Percentiles rank a stretch among this genome's conserved stretches.
Evolutionary conservation across 2,329 filamentous ascomycete species (phyloP).

Genomic region (Nigrospora osmanthi): DNA sequence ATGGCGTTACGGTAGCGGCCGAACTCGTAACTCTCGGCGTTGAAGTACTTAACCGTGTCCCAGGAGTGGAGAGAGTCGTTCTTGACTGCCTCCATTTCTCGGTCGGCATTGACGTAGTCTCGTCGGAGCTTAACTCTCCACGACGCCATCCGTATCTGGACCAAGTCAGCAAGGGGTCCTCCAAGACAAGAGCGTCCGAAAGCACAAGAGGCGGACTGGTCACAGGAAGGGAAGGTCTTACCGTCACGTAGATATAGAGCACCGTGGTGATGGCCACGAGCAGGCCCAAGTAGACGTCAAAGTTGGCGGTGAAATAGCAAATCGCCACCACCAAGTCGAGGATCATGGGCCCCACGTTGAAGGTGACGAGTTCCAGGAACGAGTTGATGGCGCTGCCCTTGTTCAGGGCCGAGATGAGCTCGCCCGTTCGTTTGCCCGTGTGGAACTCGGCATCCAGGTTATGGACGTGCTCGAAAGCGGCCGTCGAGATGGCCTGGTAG

Average conservation of each 20-base stretch:
- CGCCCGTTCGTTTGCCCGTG: conserved; percentile 40
- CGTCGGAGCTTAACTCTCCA: conserved; percentile 1
- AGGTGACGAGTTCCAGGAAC: conserved; percentile 39
- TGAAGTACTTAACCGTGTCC: conserved; percentile 3
- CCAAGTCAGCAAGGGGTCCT: no score
- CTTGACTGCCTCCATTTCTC: conserved; percentile 1
- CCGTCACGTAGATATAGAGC: conserved; percentile 41
- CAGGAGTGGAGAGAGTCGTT: conserved; percentile 1
- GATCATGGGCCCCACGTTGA: conserved; percentile 42
- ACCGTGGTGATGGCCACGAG: conserved; percentile 40
- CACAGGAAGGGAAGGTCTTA: conserved; percentile 8
- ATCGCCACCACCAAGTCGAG: conserved; percentile 40
- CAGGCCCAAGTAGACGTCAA: conserved; percentile 39
- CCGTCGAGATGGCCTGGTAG: conserved; percentile 32
- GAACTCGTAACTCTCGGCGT: conserved; percentile 1
- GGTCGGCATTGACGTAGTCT: conserved; percentile 1
- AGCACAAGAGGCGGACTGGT: no score
- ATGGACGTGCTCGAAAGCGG: conserved; percentile 39
- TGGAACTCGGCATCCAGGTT: conserved; percentile 41
- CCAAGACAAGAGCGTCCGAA: no score
- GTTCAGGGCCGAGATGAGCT: conserved; percentile 40
- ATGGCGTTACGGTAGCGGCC: neutral
- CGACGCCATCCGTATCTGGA: neutral
- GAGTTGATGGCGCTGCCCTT: conserved; percentile 40
- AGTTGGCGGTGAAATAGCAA: conserved; percentile 34